These are phyloP conservation scores for Cystobasidiaceae sp. DNA, from an alignment of 1,284 basidiomycete species.

Conservation along the genomic window DNA sequence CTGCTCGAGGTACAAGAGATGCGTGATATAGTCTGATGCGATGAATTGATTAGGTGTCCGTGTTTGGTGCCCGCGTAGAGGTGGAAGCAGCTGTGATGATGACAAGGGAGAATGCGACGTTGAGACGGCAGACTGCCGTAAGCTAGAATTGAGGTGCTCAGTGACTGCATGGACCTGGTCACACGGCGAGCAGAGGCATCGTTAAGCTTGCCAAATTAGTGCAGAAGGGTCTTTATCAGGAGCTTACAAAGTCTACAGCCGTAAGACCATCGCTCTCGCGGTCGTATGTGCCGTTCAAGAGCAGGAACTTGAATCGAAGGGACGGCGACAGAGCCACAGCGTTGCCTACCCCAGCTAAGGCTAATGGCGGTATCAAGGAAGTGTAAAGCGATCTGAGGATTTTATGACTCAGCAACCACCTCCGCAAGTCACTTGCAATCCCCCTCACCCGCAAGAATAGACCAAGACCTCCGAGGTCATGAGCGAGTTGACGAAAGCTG, in stretches of 20 bases:
- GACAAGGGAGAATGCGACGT: slow-evolving; percentile 2
- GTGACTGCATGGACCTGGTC: slow-evolving; percentile 26
- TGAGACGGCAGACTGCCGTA: neutral
- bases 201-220: neutral
- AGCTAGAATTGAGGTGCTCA: neutral
- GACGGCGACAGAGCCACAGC: slow-evolving; percentile 69
- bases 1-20: slow-evolving; percentile 69
- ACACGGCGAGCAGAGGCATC: neutral
- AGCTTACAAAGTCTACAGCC: slow-evolving; percentile 61
- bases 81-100: neutral
- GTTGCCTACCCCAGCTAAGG: slow-evolving; percentile 71
- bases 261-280: slow-evolving; percentile 82
- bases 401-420: too few relatives aligned
- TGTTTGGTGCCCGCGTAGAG: neutral
- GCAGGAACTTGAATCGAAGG: slow-evolving; percentile 72
- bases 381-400: slow-evolving; percentile 39
- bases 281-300: slow-evolving; percentile 83
- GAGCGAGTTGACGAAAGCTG: slow-evolving; percentile 60
- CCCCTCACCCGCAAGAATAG: slow-evolving; percentile 61
- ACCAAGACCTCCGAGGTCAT: slow-evolving; percentile 65
- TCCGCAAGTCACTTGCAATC: neutral
- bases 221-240: neutral
- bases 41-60: slow-evolving; percentile 33
- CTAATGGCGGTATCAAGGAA: slow-evolving; percentile 78
- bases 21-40: slow-evolving; percentile 57